Percentiles rank a stretch among this genome's conserved stretches.
These are phyloP conservation scores for Lactuca saligna DNA, from an alignment of 129 eudicot species.

Conservation along the genomic window DNA sequence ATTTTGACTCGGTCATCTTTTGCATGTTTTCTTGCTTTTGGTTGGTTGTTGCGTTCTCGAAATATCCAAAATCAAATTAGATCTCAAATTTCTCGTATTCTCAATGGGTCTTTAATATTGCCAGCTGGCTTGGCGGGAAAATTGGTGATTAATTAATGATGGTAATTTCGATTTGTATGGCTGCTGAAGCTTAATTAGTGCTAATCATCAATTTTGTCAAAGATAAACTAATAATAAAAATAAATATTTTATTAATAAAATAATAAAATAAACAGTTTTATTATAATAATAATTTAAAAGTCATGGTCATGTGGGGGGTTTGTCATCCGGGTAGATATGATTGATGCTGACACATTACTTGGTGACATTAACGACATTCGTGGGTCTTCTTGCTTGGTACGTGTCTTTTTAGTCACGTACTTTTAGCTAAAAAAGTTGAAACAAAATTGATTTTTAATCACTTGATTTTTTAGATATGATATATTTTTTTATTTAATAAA, in stretches of 20 bases:
- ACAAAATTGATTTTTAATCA: too few species aligned
- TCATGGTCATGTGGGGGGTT: constrained; percentile 13
- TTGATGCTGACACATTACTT: constrained; percentile 30
- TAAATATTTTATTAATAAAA: background rate
- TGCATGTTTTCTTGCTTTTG: constrained; percentile 9
- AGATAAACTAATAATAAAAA: background rate
- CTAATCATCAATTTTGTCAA: background rate
- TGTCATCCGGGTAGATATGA: constrained; percentile 10
- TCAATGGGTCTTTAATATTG: background rate
- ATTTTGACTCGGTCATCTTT: constrained; percentile 9
- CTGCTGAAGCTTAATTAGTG: background rate
- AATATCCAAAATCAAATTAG: constrained; percentile 14
- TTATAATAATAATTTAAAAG: constrained; percentile 2
- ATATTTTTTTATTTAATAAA: too few species aligned
- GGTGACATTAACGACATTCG: constrained; percentile 27
- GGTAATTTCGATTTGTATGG: constrained; percentile 1
- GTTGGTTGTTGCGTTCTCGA: constrained; percentile 17
- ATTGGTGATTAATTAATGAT: constrained; percentile 17
- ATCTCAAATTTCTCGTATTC: too few species aligned
- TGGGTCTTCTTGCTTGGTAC: constrained; percentile 26
- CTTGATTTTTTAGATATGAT: background rate
- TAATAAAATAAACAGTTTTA: background rate
- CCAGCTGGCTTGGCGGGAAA: constrained; percentile 28
- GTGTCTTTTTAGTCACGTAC: constrained; percentile 5
- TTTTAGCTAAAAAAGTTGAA: background rate